Evolutionary conservation across 2,329 filamentous ascomycete genomes (phyloP), one percentile per base, ranked within the genome.

Genomic region (Uncinocarpus reesii): DNA sequence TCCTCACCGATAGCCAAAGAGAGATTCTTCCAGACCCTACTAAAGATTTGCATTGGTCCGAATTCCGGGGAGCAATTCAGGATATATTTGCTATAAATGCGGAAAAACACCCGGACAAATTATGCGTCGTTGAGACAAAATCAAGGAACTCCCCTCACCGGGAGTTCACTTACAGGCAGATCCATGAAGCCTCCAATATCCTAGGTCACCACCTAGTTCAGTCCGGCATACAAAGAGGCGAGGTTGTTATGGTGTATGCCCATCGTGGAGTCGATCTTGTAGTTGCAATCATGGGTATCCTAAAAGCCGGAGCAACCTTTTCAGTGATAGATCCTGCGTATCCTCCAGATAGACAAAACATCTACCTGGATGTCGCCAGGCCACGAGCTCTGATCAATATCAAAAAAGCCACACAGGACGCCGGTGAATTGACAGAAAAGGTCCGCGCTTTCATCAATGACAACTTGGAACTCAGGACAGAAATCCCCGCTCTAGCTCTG

Each of bases 161-260:
- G 53, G 69, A 67, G 42, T 95, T 92, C 66, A 90, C 81, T 20
- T 96, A 95, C 65, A 73, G 73, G 55, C 86, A 94, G 60, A 95
- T 96, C 61, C 77, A 88, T 61, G 84, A 95, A 69, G 82, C 83
- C 0, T 84, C 86, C 24, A 93, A 93, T 62, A 74, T 79, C 15
- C 65, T 95, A 5, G 85, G 87, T 18, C 81, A 94, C 66, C 78
- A 94, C 61, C 74, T 95, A 16, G 77, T 84, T 47, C 73, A 82
- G 43, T 75, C 80, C 58, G 88, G 89, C 50, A 74, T 87, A 54
- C 74, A 80, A 51, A 73, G 80, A 56, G 88, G 87, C 7, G 88
- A 96, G 61, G 88, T 95, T 2, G 87, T 95, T 58, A 94, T 95
- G 86, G 85, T 92, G 54, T 95, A 81, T 62, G 86, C 86, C 48